Percentiles rank a stretch among this genome's conserved stretches.
Evolutionary conservation across 345 rosid genomes (phyloP).

Genomic region (Adansonia digitata): DNA sequence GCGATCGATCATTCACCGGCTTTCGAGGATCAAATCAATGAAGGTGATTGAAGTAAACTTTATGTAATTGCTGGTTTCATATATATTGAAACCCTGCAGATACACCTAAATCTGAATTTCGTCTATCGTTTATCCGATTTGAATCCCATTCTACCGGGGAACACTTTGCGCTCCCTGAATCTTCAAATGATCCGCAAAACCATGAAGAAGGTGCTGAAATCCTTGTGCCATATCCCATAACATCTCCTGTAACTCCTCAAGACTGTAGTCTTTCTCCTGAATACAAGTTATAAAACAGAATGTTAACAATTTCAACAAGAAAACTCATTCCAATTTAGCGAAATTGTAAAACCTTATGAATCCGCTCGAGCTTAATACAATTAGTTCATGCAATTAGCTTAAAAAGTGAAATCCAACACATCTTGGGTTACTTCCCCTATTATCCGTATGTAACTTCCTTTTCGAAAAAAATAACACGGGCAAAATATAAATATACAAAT

Average conservation of each 20-base stretch:
- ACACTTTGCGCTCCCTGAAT: slow-evolving; percentile 16
- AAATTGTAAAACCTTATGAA: not conserved
- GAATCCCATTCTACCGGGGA: not conserved
- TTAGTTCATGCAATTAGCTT: no score
- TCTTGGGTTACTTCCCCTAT: no score
- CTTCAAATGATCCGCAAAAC: slow-evolving; percentile 16
- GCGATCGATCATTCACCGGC: no score
- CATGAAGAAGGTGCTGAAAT: slow-evolving; percentile 23
- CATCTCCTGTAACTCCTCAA: slow-evolving; percentile 49
- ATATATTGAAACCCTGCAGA: slow-evolving; percentile 11
- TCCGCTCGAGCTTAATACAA: no score
- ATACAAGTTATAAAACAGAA: not conserved
- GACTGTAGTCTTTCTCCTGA: slow-evolving; percentile 36
- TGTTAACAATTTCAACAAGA: not conserved
- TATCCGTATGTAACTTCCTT: no score
- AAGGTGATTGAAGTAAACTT: no score
- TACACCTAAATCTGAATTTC: not conserved
- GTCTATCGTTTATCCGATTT: not conserved
- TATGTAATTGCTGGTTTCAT: slow-evolving; percentile 13
- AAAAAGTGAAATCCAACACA: no score
- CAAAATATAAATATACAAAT: no score
- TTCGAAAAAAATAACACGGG: no score
- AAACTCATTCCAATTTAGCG: not conserved
- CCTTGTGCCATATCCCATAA: slow-evolving; percentile 38
- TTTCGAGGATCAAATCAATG: no score